A percentile compares a stretch with the other conserved stretches of the same genome.
Conservation (phyloP, 805 yeast genomes). For the Yamadazyma akitaensis region DNA sequence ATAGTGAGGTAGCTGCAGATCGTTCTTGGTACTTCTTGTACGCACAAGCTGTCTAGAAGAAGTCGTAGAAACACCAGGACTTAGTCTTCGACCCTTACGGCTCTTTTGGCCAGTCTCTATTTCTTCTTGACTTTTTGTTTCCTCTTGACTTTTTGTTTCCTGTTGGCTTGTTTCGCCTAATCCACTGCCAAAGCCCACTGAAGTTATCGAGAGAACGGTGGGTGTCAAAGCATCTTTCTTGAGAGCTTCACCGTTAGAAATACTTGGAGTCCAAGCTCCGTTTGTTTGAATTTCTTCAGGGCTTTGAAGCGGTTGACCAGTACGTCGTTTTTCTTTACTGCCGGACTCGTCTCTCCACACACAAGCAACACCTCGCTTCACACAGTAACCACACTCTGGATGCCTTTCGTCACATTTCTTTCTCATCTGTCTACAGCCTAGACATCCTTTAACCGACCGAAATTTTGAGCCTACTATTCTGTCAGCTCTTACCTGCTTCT, state of each 20-base stretch:
- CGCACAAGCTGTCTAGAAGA: background rate
- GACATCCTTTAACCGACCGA: constrained; percentile 13
- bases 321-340: background rate
- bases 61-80: background rate
- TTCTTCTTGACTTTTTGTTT: background rate
- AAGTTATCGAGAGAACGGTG: background rate
- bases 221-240: background rate
- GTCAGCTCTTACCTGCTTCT: background rate
- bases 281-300: background rate
- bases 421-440: constrained; percentile 13
- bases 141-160: background rate
- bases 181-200: background rate
- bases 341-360: background rate
- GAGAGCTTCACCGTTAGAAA: background rate
- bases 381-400: constrained; percentile 19
- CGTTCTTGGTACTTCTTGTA: background rate
- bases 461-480: constrained; percentile 4
- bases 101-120: too few species aligned
- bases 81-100: background rate
- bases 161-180: background rate
- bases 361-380: constrained; percentile 13
- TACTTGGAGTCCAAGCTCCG: background rate
- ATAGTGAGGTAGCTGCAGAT: background rate
- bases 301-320: background rate
- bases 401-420: constrained; percentile 20